Evolutionary conservation across 176 grass and related monocot genomes (phyloP), one percentile per base, ranked within the genome.

Genomic region (Melocanna baccifera): DNA sequence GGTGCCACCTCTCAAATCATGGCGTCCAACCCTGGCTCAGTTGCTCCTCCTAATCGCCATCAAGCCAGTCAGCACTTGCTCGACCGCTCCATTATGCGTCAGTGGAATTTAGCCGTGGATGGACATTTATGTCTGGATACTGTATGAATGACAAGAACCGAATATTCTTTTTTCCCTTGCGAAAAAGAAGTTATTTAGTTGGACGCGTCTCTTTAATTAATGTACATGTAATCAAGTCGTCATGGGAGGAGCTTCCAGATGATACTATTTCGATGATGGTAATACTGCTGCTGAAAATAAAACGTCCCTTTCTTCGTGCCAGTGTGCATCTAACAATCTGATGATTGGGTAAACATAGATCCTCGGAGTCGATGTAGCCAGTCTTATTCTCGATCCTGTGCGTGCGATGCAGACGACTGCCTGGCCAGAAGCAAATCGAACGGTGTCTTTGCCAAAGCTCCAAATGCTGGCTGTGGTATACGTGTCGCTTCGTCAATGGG

Each of bases 1-100:
- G 77, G 62, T 79, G 82, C 22, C 23, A 56, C 87, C 74, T 85
- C 42, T 89, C 82, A 53, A 85, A 89, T 89, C 88, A 71, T 81
- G 78, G 83, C 71, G 23, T 82, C 88, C 83, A 81, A 10, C 72
- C 71, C 65, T 86, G 83, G 65, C 83, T 82, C 56, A n/a, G 66
- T 56, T 25, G 55, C 81, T 73, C 5, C 3, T 71, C 53, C 75
- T 68, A n/a, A 47, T 80, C 75, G 6, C 37, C 50, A 58, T 88
- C 75, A 50, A 34, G 25, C 12, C 7, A 23, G 25, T 4, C 22
- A 19, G 36, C 41, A 37, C 56, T 29, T 8, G 43, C 45, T 39
- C 9, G 34, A 36, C 34, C 34, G 18, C 71, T 15, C 62, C 77
- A 77, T 77, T 46, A 43, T 15, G 26, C 18, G 11, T 71, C 22